Conservation (phyloP, 2,329 filamentous ascomycete species). For the Dothidotthia symphoricarpi region DNA sequence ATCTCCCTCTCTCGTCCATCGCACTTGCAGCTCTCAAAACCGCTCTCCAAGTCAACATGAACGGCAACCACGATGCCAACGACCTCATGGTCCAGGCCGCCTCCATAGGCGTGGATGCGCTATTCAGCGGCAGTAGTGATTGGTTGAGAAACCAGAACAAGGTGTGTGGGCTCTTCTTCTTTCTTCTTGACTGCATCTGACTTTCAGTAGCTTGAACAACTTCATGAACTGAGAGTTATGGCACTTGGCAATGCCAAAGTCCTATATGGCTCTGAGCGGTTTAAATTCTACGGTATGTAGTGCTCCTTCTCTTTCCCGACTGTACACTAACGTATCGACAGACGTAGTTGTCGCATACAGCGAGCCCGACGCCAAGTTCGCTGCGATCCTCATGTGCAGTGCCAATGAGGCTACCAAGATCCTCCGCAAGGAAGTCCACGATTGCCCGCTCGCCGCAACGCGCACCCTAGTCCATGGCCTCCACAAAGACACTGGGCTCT, state of each 20-base stretch:
- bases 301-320: no score
- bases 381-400: slow-evolving; percentile 94
- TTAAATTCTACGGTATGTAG: slow-evolving; percentile 23
- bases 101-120: slow-evolving; percentile 1
- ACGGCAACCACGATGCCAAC: slow-evolving; percentile 1
- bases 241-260: slow-evolving; percentile 26
- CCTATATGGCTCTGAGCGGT: slow-evolving; percentile 27
- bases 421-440: slow-evolving; percentile 69
- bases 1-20: no score
- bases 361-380: slow-evolving; percentile 59
- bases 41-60: no score
- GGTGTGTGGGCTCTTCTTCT: not conserved
- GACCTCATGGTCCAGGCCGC: slow-evolving; percentile 3
- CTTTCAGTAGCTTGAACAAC: slow-evolving; percentile 2
- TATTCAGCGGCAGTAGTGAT: slow-evolving; percentile 1
- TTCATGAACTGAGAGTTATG: slow-evolving; percentile 5
- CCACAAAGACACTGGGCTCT: slow-evolving; percentile 19
- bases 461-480: slow-evolving; percentile 19
- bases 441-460: slow-evolving; percentile 64
- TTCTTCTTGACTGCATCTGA: not conserved
- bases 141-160: slow-evolving; percentile 6
- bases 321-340: slow-evolving; percentile 6
- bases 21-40: no score
- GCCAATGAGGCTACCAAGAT: slow-evolving; percentile 71
- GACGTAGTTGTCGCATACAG: slow-evolving; percentile 19